A percentile compares a stretch with the other conserved stretches of the same genome.
Evolutionary conservation across 768 basidiomycete genomes (phyloP).

Genomic region (Tricholoma hemisulphureum): DNA sequence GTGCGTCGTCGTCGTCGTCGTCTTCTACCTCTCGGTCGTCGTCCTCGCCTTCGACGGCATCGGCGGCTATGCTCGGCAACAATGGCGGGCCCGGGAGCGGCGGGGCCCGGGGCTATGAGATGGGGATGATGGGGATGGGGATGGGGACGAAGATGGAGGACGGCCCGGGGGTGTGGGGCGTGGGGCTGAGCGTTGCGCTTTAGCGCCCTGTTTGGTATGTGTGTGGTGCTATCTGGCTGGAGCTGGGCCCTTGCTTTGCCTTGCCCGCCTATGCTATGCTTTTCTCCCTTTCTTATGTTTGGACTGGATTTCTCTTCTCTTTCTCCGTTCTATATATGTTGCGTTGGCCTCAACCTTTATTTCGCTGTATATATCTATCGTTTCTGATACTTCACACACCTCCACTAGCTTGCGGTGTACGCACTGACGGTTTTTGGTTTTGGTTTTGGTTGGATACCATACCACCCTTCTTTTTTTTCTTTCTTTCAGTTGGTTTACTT

Average conservation of each 20-base stretch:
- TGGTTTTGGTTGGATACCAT: constrained; percentile 1
- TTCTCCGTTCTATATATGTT: not conserved
- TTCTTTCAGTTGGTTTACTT: not conserved
- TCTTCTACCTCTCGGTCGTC: constrained; percentile 3
- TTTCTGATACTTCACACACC: not conserved
- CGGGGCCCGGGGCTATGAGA: not conserved
- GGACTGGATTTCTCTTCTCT: not conserved
- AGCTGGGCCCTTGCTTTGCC: not conserved
- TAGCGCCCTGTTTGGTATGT: not conserved
- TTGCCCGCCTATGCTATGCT: not conserved
- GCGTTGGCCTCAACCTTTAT: not conserved
- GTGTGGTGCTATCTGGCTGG: not conserved
- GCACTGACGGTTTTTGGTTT: too few relatives aligned
- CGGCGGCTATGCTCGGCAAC: not conserved
- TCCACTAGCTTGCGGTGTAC: not conserved
- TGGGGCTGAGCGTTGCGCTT: constrained; percentile 4
- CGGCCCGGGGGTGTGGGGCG: constrained; percentile 7
- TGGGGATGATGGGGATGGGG: not conserved
- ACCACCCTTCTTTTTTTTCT: too few relatives aligned
- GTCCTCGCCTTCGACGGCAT: not conserved
- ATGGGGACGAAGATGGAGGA: constrained; percentile 12
- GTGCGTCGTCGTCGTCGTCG: not conserved
- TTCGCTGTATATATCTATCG: not conserved
- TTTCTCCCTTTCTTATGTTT: constrained; percentile 1
- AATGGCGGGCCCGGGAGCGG: not conserved